phyloP scores from a whole-genome alignment of 139 green algal species.

The Micractinium sp. region DNA sequence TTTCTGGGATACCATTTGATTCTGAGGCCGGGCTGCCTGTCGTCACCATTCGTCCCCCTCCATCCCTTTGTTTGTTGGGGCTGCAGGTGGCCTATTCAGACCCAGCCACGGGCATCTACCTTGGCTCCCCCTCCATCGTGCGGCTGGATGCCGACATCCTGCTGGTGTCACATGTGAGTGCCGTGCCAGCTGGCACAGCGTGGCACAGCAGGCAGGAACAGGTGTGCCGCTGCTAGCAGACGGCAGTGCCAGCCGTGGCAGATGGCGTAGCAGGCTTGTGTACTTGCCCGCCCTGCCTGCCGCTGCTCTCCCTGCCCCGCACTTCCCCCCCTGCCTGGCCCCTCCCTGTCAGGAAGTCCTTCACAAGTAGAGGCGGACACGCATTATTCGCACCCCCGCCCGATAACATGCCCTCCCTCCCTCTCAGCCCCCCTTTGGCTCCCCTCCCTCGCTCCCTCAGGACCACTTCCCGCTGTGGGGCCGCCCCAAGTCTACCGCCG shows the following conservation, averaged over 20 bases:
- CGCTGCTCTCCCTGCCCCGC: too few relatives aligned
- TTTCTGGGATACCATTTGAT: too few relatives aligned
- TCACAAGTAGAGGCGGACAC: too few relatives aligned
- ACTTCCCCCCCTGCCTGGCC: too few relatives aligned
- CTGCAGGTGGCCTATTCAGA: conserved; percentile 21
- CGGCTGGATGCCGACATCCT: conserved; percentile 5
- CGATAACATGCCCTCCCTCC: too few relatives aligned
- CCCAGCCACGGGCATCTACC: neutral
- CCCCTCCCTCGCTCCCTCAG: neutral
- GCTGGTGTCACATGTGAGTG: conserved; percentile 13
- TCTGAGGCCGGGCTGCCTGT: too few relatives aligned
- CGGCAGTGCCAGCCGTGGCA: too few relatives aligned
- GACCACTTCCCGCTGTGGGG: conserved; percentile 13
- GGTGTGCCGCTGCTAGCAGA: too few relatives aligned
- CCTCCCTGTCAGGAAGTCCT: too few relatives aligned
- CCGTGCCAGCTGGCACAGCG: neutral
- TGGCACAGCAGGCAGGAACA: neutral
- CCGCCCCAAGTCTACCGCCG: neutral
- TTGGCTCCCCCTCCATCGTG: conserved; percentile 26
- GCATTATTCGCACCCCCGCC: neutral
- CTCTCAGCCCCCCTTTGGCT: neutral
- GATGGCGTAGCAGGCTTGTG: too few relatives aligned
- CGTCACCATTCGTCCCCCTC: neutral
- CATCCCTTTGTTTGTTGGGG: too few relatives aligned
- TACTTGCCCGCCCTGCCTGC: too few relatives aligned